These are phyloP conservation scores for Sechiopsis laciniata DNA, from an alignment of 306 rosid species.

Conservation along the genomic window DNA sequence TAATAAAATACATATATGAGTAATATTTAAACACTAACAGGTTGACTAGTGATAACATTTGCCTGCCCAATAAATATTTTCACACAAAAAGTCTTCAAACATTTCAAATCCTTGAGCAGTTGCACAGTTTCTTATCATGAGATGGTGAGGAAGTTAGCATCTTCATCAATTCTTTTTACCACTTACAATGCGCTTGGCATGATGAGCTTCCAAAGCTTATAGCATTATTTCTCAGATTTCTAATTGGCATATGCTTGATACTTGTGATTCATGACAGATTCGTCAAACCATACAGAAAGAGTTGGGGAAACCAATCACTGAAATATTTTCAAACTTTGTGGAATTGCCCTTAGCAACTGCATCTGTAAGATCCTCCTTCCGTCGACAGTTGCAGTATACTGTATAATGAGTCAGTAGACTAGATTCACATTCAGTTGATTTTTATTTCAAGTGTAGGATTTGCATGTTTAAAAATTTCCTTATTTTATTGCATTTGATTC, in stretches of 20 bases:
- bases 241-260: neutral
- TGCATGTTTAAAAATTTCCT: constrained; percentile 12
- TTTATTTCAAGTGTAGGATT: constrained; percentile 13
- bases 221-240: neutral
- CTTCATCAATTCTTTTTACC: neutral
- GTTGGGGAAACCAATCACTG: constrained; percentile 83
- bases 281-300: constrained; percentile 61
- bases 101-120: constrained; percentile 6
- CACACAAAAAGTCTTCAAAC: neutral
- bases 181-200: neutral
- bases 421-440: neutral
- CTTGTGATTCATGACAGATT: constrained; percentile 41
- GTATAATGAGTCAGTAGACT: constrained; percentile 12
- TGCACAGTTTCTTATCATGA: neutral
- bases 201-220: neutral
- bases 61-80: neutral
- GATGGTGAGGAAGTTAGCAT: neutral
- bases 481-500: constrained; percentile 25
- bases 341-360: constrained; percentile 88
- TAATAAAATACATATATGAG: too few relatives aligned
- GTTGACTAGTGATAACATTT: constrained; percentile 5
- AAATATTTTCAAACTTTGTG: constrained; percentile 63
- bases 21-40: too few relatives aligned
- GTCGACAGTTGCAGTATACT: constrained; percentile 27
- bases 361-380: constrained; percentile 57